Evolutionary conservation across 2,329 filamentous ascomycete genomes (phyloP), one percentile per base, ranked within the genome.

Genomic region (Myriangium duriaei): DNA sequence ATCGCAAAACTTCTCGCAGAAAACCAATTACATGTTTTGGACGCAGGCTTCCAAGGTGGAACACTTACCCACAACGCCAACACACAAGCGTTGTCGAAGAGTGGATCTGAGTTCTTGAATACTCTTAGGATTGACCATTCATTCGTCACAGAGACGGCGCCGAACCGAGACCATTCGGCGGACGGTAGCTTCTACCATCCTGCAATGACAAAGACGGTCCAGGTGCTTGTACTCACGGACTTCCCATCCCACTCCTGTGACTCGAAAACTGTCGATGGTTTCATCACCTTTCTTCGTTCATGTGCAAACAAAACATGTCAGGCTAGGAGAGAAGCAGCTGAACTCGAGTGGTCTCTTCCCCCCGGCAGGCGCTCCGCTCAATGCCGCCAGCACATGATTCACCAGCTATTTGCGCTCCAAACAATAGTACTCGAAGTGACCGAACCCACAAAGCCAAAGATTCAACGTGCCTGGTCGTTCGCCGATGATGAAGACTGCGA

Each of bases 401-500:
- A 65, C 17, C 63, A 62, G 18, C 57, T 72, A 2, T 77, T 78
- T 47, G 68, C 68, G 1, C 55, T 77, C 11, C 60, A 60, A 24
- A 63, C 64, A n/a, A 58, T 78, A 13, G 61, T 76, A 1, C 57
- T 78, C 0, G 74, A 78, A 47, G 61, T 73, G 36, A 61, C 7
- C 7, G n/a, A 58, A 7, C 58, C 61, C 1, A 53, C 60, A 29
- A 30, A 26, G 12, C 16, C 21, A 65, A 61, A 5, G 69, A 65
- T 43, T 75, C 72, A 5, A 68, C 68, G 18, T 76, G 21, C 21
- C 21, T 7, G 7, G 21, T 26, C 21, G 7, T 7, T n/a, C 21
- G 21, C 72, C 0, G 71, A 73, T 32, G 73, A 77, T 45, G 56
- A 60, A 6, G 74, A 78, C 47, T 69, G 67, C 4, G 73, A 76